Base-by-base conservation (phyloP, 768 basidiomycete genomes). In the Tricholoma sp. region DNA sequence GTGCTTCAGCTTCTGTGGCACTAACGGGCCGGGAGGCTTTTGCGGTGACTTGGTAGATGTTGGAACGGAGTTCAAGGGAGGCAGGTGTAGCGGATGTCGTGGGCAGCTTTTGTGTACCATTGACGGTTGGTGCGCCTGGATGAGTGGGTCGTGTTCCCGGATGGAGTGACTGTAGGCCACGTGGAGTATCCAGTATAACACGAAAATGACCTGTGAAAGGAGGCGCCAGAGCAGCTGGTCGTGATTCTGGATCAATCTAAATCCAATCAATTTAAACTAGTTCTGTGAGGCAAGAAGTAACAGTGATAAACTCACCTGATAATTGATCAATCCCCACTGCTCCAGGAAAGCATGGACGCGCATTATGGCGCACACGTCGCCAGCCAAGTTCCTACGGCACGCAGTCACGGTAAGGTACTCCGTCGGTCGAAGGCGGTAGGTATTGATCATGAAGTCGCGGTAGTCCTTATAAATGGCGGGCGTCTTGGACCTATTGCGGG, bases 161-260 rank as follows among this genome's bases (percentile, higher is more conserved):
- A 69, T 94, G 97, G 9, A 97, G 81, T 12, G 97, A 97, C 63
- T 94, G 92, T 1, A 99, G 81, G 12, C 97, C 97, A 47, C 94
- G 90, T 32, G 97, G 97, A 0, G 96, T 94, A 68, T 99, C 97
- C 61, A 98, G 85, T 53, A 97, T 86, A 66, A 99, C 92, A 56
- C 97, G 89, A 84, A 96, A 99, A 71, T 99, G 97, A 24, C 97
- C 97, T 1, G 97, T 98, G 72, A 98, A 98, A 24, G 97, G 97
- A 18, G 97, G 97, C 6, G 90, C 94, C 18, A 98, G 82, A 0
- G 96, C 83, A 1, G 97, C 91, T 3, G 97, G 97, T 52, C 95
- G 83, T 57, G 93, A 88, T 66, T 98, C 96, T 32, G 96, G 94
- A 74, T 99, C 97, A 65, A 99, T 92, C 96, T 99, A 64, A 2